Evolutionary conservation across 2,329 filamentous ascomycete species (phyloP), one percentile per base, ranked within the genome.

Genomic region (Pseudogymnoascus pannorum): DNA sequence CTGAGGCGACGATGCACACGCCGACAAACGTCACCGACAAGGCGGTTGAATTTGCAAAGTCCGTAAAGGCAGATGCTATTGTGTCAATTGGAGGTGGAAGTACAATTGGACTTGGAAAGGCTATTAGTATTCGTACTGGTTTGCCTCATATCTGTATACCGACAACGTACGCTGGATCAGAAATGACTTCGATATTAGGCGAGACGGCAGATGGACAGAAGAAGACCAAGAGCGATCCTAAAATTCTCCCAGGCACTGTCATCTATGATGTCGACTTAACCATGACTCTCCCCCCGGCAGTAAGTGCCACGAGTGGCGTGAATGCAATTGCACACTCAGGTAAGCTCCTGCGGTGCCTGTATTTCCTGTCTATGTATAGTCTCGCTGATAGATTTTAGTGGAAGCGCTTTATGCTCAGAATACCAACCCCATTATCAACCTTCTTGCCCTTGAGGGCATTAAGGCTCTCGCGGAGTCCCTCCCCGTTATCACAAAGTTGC

Each of bases 211-310:
- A 81, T 60, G 83, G 84, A 0, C 69, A 75, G 62, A 86, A 87
- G 72, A 80, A 78, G 61, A 87, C 84, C 3, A 74, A 78, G 29
- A 76, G 73, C 4, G 83, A 87, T 69, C 78, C 80, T 1, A 82
- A 79, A 69, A 86, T 87, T 61, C 72, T 86, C 18, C 85, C 85
- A 0, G 77, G 76, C 0, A 81, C 79, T 0, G 84, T 87, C 3
- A 82, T 88, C 38, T 87, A 87, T 68, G 85, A 88, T 73, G 82
- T 86, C 16, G 78, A 85, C 66, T 72, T 87, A 60, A 87, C 84
- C 0, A 76, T 85, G 77, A 82, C 79, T 1, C 73, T 87, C 22
- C 84, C 85, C 0, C 67, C 72, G 2, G 71, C 69, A 0, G 74
- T 85, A 70, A 83, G 78, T 64, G 78, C 79, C 2, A 83, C 79